Conservation (phyloP, 768 basidiomycete species). For the Phanerodontia chrysosporium region DNA sequence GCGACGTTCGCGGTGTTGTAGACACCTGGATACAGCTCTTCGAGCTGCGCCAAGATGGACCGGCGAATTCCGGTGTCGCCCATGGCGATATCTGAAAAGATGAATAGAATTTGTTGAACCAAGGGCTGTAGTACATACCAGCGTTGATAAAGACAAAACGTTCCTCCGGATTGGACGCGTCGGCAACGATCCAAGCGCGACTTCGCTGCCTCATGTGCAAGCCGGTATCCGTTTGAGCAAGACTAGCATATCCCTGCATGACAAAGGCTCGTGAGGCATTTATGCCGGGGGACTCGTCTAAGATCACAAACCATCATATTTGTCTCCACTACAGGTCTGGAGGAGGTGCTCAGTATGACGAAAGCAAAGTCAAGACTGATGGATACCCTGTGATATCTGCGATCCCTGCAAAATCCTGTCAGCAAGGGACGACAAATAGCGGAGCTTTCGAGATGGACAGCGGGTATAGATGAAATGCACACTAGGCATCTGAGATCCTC, state of each 20-base stretch:
- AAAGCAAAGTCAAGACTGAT: not conserved
- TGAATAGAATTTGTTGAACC: not conserved
- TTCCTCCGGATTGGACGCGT: constrained; percentile 48
- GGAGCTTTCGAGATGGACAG: no score
- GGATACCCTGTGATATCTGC: constrained; percentile 71
- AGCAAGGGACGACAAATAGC: not conserved
- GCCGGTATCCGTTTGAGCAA: constrained; percentile 66
- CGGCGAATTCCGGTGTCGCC: constrained; percentile 75
- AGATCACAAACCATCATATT: constrained; percentile 66
- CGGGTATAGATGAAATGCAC: no score
- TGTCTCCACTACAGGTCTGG: constrained; percentile 72
- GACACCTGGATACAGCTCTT: constrained; percentile 52
- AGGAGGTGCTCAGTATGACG: constrained; percentile 9
- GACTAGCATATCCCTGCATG: constrained; percentile 59
- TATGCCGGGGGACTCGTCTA: no score
- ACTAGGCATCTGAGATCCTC: no score
- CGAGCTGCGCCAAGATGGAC: constrained; percentile 56
- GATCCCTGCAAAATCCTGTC: constrained; percentile 40
- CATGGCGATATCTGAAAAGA: constrained; percentile 65
- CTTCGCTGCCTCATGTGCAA: constrained; percentile 77
- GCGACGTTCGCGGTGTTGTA: constrained; percentile 73
- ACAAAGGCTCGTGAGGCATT: not conserved
- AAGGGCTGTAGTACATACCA: constrained; percentile 31
- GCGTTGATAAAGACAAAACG: constrained; percentile 74
- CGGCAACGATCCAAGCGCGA: constrained; percentile 73